phyloP scores from a whole-genome alignment of 805 yeast species.

The Candida maesae region DNA sequence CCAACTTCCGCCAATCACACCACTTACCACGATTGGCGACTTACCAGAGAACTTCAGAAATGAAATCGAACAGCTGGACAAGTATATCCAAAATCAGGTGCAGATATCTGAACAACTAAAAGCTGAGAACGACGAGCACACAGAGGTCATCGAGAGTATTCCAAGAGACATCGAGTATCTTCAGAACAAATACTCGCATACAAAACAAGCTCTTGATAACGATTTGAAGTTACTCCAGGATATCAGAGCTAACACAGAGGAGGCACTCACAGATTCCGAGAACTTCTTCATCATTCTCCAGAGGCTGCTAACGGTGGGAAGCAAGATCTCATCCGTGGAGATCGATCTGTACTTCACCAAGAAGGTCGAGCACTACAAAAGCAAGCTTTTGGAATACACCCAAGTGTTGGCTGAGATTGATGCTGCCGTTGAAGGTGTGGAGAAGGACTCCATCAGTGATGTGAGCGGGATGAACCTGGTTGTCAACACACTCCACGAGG shows the following conservation, averaged over 20 bases:
- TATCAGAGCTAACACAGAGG: constrained; percentile 41
- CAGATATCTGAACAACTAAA: constrained; percentile 65
- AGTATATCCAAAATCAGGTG: constrained; percentile 70
- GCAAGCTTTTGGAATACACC: constrained; percentile 48
- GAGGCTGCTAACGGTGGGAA: constrained; percentile 50
- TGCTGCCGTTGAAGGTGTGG: constrained; percentile 58
- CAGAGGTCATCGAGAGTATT: constrained; percentile 59
- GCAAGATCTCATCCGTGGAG: constrained; percentile 52
- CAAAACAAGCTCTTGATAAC: constrained; percentile 57
- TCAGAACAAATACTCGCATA: constrained; percentile 55
- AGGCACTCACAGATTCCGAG: constrained; percentile 42
- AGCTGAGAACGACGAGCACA: constrained; percentile 58
- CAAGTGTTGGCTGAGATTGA: constrained; percentile 51
- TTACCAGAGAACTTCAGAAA: constrained; percentile 66
- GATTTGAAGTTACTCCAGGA: constrained; percentile 44
- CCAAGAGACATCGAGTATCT: constrained; percentile 70
- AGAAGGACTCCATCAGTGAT: constrained; percentile 43
- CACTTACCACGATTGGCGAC: constrained; percentile 73
- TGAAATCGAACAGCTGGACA: constrained; percentile 67
- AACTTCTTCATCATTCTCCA: constrained; percentile 50
- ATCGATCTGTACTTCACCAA: constrained; percentile 53
- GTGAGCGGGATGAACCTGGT: constrained; percentile 44
- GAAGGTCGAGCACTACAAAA: constrained; percentile 32
- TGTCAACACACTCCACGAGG: constrained; percentile 60
- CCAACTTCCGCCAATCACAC: constrained; percentile 48